phyloP scores from a whole-genome alignment of 495 filamentous ascomycete species.

The Trichoderma gamsii region DNA sequence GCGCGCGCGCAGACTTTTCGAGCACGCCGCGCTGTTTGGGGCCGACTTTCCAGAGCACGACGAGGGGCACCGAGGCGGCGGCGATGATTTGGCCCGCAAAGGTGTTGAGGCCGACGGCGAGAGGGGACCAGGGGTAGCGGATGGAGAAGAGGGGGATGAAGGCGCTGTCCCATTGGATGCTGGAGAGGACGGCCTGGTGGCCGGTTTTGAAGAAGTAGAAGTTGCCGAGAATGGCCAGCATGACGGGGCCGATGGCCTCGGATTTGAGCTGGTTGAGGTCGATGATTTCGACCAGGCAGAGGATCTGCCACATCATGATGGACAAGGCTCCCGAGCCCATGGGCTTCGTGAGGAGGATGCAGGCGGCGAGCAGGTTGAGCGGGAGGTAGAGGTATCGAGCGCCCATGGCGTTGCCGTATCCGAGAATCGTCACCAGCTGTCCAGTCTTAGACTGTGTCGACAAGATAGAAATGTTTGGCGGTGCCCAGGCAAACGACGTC shows the following conservation, averaged over 20 bases:
- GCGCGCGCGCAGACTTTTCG: slow-evolving; percentile 60
- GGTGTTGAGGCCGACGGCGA: slow-evolving; percentile 77
- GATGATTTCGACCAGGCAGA: slow-evolving; percentile 81
- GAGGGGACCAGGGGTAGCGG: slow-evolving; percentile 81
- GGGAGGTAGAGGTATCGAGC: slow-evolving; percentile 84
- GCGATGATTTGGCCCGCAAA: slow-evolving; percentile 85
- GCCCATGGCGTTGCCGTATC: slow-evolving; percentile 88
- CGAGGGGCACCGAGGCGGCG: slow-evolving; percentile 67
- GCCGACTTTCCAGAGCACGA: slow-evolving; percentile 77
- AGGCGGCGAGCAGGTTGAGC: slow-evolving; percentile 64
- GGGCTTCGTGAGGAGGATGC: slow-evolving; percentile 82
- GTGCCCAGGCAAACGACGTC: slow-evolving; percentile 65
- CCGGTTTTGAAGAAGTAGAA: slow-evolving; percentile 98
- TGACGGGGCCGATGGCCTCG: slow-evolving; percentile 72
- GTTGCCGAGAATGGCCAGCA: slow-evolving; percentile 77
- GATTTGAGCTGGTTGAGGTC: slow-evolving; percentile 64
- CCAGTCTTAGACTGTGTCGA: slow-evolving; percentile 34
- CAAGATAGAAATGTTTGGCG: slow-evolving; percentile 64
- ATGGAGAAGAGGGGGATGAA: slow-evolving; percentile 83
- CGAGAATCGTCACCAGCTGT: slow-evolving; percentile 69
- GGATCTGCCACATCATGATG: slow-evolving; percentile 74
- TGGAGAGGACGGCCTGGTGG: slow-evolving; percentile 81
- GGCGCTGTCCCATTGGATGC: slow-evolving; percentile 95
- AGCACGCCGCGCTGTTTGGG: slow-evolving; percentile 56
- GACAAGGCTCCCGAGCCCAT: slow-evolving; percentile 85